Evolutionary conservation across 306 rosid genomes (phyloP), one percentile per base, ranked within the genome.

Genomic region (Vigna radiata): DNA sequence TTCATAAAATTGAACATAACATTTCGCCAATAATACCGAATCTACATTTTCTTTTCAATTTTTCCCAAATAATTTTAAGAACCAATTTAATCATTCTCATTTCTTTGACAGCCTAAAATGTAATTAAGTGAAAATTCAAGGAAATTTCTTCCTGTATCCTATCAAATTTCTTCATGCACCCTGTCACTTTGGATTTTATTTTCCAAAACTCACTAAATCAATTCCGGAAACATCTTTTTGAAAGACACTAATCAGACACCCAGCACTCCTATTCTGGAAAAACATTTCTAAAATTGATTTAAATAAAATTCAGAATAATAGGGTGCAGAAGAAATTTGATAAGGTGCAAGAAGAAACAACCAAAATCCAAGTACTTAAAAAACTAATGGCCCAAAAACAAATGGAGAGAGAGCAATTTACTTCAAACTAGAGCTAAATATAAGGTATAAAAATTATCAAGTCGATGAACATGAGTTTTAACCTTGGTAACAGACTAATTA

Each of bases 401-500:
- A 2, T 5, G 17, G 9, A 15, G 23, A 37, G 27, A 18, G 47
- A 36, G n/a, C 8, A 16, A 31, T 43, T 15, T 11, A 43, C 14
- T 15, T 55, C 48, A 64, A 62, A 56, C 50, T 62, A 71, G 23
- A 37, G 52, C 50, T 29, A 21, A 54, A 55, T 67, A 36, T 56
- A 67, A 0, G 21, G 74, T 74, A 56, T 56, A 56, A 19, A 29
- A 55, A 73, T 55, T 39, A 79, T 73, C 31, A 41, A 33, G 44
- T 55, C 41, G 44, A 39, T 6, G n/a, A 55, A 47, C 65, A 74
- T 50, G 15, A 41, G 17, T 39, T 80, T 62, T 44, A 6, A 29
- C 59, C 18, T 67, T 81, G 70, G 66, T 66, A 43, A 66, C 36
- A 66, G 18, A 19, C 36, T 11, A 17, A 83, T 59, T 13, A 12